Evolutionary conservation across 805 yeast genomes (phyloP).

Genomic region (Candida caryicola): DNA sequence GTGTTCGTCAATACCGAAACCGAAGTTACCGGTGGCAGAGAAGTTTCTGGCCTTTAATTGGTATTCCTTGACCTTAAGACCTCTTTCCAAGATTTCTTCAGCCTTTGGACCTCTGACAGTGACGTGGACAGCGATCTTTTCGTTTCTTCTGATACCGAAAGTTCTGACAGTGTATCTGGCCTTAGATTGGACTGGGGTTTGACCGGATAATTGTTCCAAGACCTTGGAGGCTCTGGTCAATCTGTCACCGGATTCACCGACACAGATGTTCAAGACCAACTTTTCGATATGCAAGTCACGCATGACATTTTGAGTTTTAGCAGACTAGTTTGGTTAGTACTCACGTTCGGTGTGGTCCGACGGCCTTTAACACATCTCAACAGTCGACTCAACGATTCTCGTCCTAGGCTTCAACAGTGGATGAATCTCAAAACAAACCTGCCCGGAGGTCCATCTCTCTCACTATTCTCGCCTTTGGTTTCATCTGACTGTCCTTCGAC

Average conservation of each 20-base stretch:
- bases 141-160: conserved; percentile 99
- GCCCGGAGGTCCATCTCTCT: too few relatives aligned
- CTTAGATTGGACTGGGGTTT: conserved; percentile 99
- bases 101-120: conserved; percentile 99
- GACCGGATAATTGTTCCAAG: conserved; percentile 99
- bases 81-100: conserved; percentile 99
- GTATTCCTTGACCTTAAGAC: conserved; percentile 99
- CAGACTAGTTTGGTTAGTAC: conserved; percentile 22
- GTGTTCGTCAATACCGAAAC: conserved; percentile 99
- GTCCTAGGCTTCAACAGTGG: not conserved
- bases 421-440: not conserved
- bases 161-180: conserved; percentile 99
- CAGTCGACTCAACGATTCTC: not conserved
- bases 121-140: conserved; percentile 98
- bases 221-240: conserved; percentile 99
- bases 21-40: conserved; percentile 99
- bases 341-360: not conserved
- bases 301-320: conserved; percentile 82
- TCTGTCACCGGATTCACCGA: conserved; percentile 99
- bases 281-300: conserved; percentile 99
- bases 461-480: too few relatives aligned
- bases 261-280: conserved; percentile 99
- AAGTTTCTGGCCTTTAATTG: conserved; percentile 93
- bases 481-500: not conserved
- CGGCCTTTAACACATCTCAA: not conserved